Base-by-base conservation (phyloP, 2,329 filamentous ascomycete genomes). In the Aspergillus brasiliensis region DNA sequence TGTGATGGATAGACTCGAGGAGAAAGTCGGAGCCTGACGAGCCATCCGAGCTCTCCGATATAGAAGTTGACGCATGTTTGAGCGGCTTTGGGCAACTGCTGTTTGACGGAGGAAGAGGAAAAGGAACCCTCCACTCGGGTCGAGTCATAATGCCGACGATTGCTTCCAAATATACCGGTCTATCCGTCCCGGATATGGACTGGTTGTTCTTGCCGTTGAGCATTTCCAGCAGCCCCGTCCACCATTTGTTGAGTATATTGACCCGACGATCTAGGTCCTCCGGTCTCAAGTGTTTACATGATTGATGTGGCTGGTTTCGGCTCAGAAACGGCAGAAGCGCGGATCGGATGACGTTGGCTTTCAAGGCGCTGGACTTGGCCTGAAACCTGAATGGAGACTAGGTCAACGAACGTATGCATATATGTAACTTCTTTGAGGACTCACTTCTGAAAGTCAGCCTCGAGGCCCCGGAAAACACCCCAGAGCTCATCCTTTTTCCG, bases 221-320 rank as follows among this genome's bases (percentile, higher is more conserved):
- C 81, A 96, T 87, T 61, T 95, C 92, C 58, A 97, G 78, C 40
- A 97, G 80, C 1, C 86, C 88, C 46, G 83, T 88, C 93, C 93
- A 97, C 93, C 93, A 97, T 71, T 91, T 93, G 73, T 95, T 91
- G 59, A 97, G 78, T 51, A 96, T 91, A 47, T 87, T 87, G 2
- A 90, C 85, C 61, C 93, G 85, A 37, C 90, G 85, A 69, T 97
- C 92, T 47, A 97, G 77, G 72, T 96, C 91, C 77, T 96, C 91
- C 2, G 91, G 83, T n/a, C 85, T 81, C 48, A 97, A 80, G 15
- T 74, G 80, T 63, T 81, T 81, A 67, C 86, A 89, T 8, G 90
- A 91, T 1, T 85, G 78, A 69, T 94, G 88, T 34, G 84, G 79
- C 61, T 85, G 84, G 67, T 92, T 88, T 54, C 84, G 87, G 59